Base-by-base conservation (phyloP, 1,284 basidiomycete species). In the Phlebopus sp. region DNA sequence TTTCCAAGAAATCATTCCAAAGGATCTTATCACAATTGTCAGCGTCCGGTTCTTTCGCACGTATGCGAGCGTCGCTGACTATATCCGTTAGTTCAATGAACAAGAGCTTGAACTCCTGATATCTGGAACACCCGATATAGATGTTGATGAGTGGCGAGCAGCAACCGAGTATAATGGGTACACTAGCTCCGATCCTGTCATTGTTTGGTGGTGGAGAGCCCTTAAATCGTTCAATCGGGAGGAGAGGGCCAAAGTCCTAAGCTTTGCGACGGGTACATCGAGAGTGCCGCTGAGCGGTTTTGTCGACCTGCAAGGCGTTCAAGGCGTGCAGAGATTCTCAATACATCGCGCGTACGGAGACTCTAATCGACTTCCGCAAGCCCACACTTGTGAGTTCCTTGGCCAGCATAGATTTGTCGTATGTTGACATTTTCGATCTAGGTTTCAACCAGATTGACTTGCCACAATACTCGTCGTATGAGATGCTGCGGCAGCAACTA, bases 191-290 rank as follows among this genome's bases (percentile, higher is more conserved):
- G 96, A 99, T 68, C 90, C 95, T 2, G 92, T 96, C 60, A 91
- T 99, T 51, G 86, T 92, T 29, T 99, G 96, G 95, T 98, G 94
- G 88, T 99, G 97, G 97, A 83, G 97, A 56, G 95, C 96, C 2
- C 81, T 99, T 42, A 94, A 98, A 67, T 95, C 92, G 11, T 98
- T 98, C 74, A 95, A 92, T 59, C 90, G 96, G 44, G 95, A 97
- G 59, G 94, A 99, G 69, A 81, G 94, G 50, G 94, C 95, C 15
- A 96, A 97, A 66, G 90, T 95, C 47, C 75, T 96, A 55, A 97
- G 97, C 74, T 99, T 99, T 70, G 95, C 95, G 30, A 97, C 97
- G 2, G 94, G 81, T 56, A 93, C 94, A 1, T 95, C 93, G 30
- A 84, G 95, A 48, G 97, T 99, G 0, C 97, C 97, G 13, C 78